Evolutionary conservation across 106 monocot genomes (phyloP).

Genomic region (Agapanthus africanus): DNA sequence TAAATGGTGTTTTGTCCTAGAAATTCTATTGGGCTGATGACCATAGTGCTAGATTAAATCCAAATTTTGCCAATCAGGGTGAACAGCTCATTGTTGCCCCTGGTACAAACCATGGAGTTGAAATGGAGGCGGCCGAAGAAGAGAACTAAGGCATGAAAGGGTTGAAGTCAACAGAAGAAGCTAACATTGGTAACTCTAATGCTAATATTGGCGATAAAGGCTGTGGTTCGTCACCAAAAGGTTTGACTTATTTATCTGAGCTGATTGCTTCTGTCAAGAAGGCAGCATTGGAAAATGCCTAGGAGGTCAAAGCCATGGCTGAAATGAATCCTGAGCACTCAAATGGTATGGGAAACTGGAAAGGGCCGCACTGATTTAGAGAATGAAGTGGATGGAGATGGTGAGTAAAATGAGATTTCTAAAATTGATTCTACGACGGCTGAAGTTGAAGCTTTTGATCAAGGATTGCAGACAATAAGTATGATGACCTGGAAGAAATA

Average conservation of each 20-base stretch:
- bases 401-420: slow-evolving; percentile 35
- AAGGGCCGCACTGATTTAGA: slow-evolving; percentile 31
- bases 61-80: too few species aligned
- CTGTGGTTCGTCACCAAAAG: too few species aligned
- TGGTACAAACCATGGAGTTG: too few species aligned
- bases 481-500: slow-evolving; percentile 86
- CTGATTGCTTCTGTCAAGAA: slow-evolving; percentile 48
- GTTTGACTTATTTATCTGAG: slow-evolving; percentile 33
- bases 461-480: slow-evolving; percentile 87
- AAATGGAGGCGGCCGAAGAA: too few species aligned
- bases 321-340: slow-evolving; percentile 16
- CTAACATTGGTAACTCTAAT: slow-evolving; percentile 14
- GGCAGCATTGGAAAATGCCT: slow-evolving; percentile 31
- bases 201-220: slow-evolving; percentile 3
- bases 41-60: too few species aligned
- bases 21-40: too few species aligned
- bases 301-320: slow-evolving; percentile 32
- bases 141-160: too few species aligned
- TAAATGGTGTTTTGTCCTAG: too few species aligned
- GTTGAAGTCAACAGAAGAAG: too few species aligned
- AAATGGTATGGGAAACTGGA: too few species aligned
- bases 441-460: slow-evolving; percentile 37
- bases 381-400: slow-evolving; percentile 30
- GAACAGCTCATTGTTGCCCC: too few species aligned
- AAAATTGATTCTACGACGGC: slow-evolving; percentile 65